Evolutionary conservation across 495 filamentous ascomycete species (phyloP).

Genomic region (Hypoxylon perforatum): DNA sequence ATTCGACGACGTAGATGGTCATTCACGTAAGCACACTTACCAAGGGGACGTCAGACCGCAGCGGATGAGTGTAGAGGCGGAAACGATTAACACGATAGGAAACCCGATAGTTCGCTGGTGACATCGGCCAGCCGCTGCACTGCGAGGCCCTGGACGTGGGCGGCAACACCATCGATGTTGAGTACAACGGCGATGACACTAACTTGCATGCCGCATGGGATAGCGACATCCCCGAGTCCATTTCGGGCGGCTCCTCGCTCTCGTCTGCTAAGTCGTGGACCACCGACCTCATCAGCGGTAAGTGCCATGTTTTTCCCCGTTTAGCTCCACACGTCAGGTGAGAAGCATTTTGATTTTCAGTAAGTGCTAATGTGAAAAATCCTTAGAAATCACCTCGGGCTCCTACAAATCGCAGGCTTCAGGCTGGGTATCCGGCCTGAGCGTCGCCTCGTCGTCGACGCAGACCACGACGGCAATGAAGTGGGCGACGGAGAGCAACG

Average conservation of each 20-base stretch:
- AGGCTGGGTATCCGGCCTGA: slow-evolving; percentile 61
- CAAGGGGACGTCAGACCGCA: slow-evolving; percentile 2
- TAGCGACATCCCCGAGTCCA: slow-evolving; percentile 69
- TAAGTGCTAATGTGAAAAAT: too few species aligned
- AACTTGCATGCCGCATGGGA: slow-evolving; percentile 76
- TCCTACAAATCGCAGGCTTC: slow-evolving; percentile 56
- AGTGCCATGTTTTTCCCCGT: slow-evolving; percentile 1
- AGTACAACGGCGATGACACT: slow-evolving; percentile 61
- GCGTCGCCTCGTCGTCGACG: slow-evolving; percentile 49
- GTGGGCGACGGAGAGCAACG: slow-evolving; percentile 70
- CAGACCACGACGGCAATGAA: slow-evolving; percentile 50
- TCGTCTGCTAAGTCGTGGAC: slow-evolving; percentile 53
- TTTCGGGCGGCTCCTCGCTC: slow-evolving; percentile 59
- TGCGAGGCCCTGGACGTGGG: slow-evolving; percentile 67
- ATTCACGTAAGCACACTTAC: slow-evolving; percentile 60
- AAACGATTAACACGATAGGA: slow-evolving; percentile 10
- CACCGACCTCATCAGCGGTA: slow-evolving; percentile 43
- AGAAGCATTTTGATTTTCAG: too few species aligned
- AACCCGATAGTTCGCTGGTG: slow-evolving; percentile 63
- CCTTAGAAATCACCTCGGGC: slow-evolving; percentile 58
- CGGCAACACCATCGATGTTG: slow-evolving; percentile 70
- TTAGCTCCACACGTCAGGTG: too few species aligned
- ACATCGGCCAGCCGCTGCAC: slow-evolving; percentile 73
- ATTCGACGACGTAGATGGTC: slow-evolving; percentile 53
- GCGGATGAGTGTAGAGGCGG: neutral